Percentiles rank a stretch among this genome's conserved stretches.
Conservation (phyloP, 306 rosid species). For the Gynostemma pentaphyllum region DNA sequence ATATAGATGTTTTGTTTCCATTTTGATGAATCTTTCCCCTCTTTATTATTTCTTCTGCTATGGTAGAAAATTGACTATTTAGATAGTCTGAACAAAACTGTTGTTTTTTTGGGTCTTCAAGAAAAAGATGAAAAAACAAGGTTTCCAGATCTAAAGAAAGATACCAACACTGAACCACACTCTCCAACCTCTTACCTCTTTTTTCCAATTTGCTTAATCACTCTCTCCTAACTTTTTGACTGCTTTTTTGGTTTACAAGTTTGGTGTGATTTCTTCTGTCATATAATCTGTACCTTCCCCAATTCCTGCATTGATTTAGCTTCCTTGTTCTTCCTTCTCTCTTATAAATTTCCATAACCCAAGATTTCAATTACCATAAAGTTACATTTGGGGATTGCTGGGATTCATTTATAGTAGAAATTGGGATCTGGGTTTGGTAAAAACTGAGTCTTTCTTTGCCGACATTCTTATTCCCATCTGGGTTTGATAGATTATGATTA, state of each 20-base stretch:
- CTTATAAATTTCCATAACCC: slow-evolving; percentile 19
- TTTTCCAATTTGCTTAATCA: neutral
- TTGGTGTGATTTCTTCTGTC: slow-evolving; percentile 24
- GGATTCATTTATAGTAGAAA: neutral
- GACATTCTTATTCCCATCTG: slow-evolving; percentile 16
- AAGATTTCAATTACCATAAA: slow-evolving; percentile 1
- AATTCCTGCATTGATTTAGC: slow-evolving; percentile 11
- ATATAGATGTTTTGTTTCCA: too few species aligned
- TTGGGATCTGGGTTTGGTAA: slow-evolving; percentile 33
- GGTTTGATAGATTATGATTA: slow-evolving; percentile 8
- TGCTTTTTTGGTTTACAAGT: slow-evolving; percentile 15
- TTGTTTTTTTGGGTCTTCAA: slow-evolving; percentile 12
- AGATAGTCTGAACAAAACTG: neutral
- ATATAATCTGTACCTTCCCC: slow-evolving; percentile 19
- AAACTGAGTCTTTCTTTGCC: slow-evolving; percentile 12
- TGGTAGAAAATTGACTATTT: neutral
- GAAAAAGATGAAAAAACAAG: neutral
- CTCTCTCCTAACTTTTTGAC: slow-evolving; percentile 14
- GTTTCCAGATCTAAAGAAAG: slow-evolving; percentile 38
- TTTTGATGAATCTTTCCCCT: slow-evolving; percentile 6
- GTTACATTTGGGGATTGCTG: neutral
- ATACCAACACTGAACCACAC: slow-evolving; percentile 36
- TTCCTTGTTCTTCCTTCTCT: neutral
- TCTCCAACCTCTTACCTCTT: slow-evolving; percentile 5
- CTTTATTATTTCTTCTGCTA: too few species aligned